phyloP scores from a whole-genome alignment of 2,329 filamentous ascomycete genomes.

The Claviceps sp. region DNA sequence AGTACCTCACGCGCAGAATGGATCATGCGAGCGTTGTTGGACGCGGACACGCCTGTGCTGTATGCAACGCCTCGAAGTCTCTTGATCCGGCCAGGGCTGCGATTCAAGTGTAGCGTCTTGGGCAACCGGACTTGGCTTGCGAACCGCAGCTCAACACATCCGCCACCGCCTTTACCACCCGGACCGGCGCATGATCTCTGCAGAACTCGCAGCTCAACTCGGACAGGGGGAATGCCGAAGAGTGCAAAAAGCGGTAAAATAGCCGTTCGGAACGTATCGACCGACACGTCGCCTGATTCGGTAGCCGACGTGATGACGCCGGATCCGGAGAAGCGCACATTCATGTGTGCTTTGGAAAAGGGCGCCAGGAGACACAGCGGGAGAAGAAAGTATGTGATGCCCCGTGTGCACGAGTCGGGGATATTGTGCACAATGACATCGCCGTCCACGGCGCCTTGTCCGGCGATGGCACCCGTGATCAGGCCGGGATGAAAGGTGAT shows the following conservation, averaged over 20 bases:
- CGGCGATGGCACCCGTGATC: conserved; percentile 72
- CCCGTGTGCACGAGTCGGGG: conserved; percentile 62
- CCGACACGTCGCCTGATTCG: conserved; percentile 70
- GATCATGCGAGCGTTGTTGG: conserved; percentile 93
- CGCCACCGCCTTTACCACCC: conserved; percentile 67
- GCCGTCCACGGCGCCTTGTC: conserved; percentile 53
- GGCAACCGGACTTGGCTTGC: conserved; percentile 86
- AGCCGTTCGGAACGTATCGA: conserved; percentile 87
- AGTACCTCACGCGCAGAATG: conserved; percentile 76
- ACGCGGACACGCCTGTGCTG: conserved; percentile 78
- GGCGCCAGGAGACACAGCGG: conserved; percentile 83
- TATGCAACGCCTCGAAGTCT: conserved; percentile 88
- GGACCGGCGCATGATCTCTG: conserved; percentile 65
- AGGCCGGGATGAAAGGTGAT: conserved; percentile 85
- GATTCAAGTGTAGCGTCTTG: conserved; percentile 78
- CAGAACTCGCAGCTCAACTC: conserved; percentile 76
- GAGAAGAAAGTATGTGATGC: conserved; percentile 83
- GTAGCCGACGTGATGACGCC: conserved; percentile 88
- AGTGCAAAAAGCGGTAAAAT: conserved; percentile 79
- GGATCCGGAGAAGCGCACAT: conserved; percentile 77
- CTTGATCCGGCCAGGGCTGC: conserved; percentile 74
- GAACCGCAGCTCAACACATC: conserved; percentile 86
- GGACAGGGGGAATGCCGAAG: conserved; percentile 69
- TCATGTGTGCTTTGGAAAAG: conserved; percentile 84
- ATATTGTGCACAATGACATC: conserved; percentile 74